Evolutionary conservation across 2,329 filamentous ascomycete species (phyloP), one percentile per base, ranked within the genome.

Genomic region (Chrysoporthe puriensis): DNA sequence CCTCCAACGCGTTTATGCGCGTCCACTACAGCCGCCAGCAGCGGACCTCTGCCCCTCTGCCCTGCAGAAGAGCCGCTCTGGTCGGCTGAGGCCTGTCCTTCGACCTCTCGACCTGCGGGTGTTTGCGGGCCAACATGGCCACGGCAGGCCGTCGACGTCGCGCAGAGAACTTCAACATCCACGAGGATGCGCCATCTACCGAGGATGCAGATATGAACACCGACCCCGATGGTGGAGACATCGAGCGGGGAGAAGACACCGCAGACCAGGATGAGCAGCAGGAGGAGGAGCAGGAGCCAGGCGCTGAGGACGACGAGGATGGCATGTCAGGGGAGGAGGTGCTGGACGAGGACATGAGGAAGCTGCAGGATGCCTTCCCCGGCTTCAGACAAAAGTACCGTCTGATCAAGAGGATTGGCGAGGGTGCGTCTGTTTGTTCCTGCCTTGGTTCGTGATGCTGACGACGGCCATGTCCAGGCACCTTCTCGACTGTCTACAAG

Each of bases 401-500:
- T 64, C 81, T 99, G 65, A 96, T 99, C 77, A 97, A 97, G 80
- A 91, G 95, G 70, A 99, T 99, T 75, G 96, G 96, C 75, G 96
- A 99, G 86, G 96, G 94, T 94, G 80, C 66, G 75, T 73, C 43
- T 6, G 64, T 46, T n/a, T 26, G 11, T 9, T 2, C 57, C 42
- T 11, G n/a, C 13, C 9, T 4, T 64, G 40, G 18, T 14, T 13
- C n/a, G 32, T 62, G 6, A 54, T 52, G 40, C 70, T 74, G 63
- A 73, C 68, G 59, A 56, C 56, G 9, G 14, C 16, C 48, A 21
- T n/a, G n/a, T 46, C 9, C 72, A 97, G 94, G 96, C 67, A 99
- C 96, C 1, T 99, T 99, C 77, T 98, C 96, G 0, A 98, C 96
- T 1, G 96, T 99, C 14, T 99, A 99, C 85, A 99, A 99, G 79